Conservation (phyloP, 305 asterid genomes). For the Petunia hybrid region DNA sequence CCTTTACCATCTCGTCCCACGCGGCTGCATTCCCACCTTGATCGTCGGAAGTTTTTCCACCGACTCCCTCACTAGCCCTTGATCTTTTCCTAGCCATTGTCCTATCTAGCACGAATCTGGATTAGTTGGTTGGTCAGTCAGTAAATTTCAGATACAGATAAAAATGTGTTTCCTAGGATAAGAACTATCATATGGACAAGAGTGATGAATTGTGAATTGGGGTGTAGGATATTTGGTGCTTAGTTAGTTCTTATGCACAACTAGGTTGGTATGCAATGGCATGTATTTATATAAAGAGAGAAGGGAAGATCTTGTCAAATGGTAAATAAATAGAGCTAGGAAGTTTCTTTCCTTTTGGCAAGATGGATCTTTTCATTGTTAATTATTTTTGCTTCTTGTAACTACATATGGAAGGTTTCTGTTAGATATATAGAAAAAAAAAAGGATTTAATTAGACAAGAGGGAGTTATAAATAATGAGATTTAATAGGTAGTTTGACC, state of each 20-base stretch:
- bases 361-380: neutral
- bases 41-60: constrained; percentile 27
- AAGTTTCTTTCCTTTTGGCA: constrained; percentile 8
- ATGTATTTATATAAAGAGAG: neutral
- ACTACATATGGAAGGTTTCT: constrained; percentile 29
- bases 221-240: neutral
- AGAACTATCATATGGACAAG: neutral
- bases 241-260: neutral
- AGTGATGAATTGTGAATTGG: neutral
- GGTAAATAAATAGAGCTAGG: neutral
- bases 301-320: constrained; percentile 7
- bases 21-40: constrained; percentile 31
- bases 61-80: constrained; percentile 34
- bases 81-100: constrained; percentile 49
- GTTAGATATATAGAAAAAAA: neutral
- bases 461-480: constrained; percentile 19
- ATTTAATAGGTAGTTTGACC: constrained; percentile 20
- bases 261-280: constrained; percentile 22
- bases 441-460: constrained; percentile 18
- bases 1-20: constrained; percentile 49
- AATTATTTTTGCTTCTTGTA: constrained; percentile 10
- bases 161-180: no score
- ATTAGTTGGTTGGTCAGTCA: no score
- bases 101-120: no score
- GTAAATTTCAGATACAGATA: no score